A percentile compares a stretch with the other conserved stretches of the same genome.
Evolutionary conservation across 306 rosid species (phyloP).

Genomic region (Morella rubra): DNA sequence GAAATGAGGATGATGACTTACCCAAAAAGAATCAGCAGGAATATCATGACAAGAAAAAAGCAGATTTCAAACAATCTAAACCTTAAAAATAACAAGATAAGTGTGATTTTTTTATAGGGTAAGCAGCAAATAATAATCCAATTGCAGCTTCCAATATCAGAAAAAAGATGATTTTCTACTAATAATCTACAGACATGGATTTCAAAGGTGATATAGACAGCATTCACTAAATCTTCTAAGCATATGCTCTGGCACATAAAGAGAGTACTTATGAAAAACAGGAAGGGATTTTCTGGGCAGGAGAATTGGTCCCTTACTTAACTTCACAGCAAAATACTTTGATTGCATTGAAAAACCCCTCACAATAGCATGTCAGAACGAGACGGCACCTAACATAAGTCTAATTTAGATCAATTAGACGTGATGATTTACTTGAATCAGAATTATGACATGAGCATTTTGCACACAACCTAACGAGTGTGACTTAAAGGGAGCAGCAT

Average conservation of each 20-base stretch:
- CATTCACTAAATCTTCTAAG: neutral
- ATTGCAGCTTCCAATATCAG: constrained; percentile 22
- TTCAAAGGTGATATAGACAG: neutral
- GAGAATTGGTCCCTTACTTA: too few relatives aligned
- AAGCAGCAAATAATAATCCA: constrained; percentile 12
- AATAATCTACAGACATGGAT: neutral
- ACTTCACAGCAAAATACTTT: too few relatives aligned
- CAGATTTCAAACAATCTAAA: constrained; percentile 10
- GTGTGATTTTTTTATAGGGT: constrained; percentile 1
- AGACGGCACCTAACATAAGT: too few relatives aligned
- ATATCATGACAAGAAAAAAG: constrained; percentile 18
- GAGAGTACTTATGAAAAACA: neutral
- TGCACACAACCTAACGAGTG: too few relatives aligned
- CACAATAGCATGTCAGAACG: neutral
- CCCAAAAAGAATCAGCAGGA: constrained; percentile 15
- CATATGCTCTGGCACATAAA: neutral
- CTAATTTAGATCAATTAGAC: too few relatives aligned
- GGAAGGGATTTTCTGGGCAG: too few relatives aligned
- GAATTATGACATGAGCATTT: too few relatives aligned
- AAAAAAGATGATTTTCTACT: neutral
- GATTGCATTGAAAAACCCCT: too few relatives aligned
- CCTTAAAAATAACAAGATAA: constrained; percentile 2
- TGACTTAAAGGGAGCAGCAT: too few relatives aligned
- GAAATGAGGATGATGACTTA: too few relatives aligned
- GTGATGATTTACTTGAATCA: too few relatives aligned